phyloP scores from a whole-genome alignment of 139 green algal genomes.

The Astrephomene gubernaculifera region DNA sequence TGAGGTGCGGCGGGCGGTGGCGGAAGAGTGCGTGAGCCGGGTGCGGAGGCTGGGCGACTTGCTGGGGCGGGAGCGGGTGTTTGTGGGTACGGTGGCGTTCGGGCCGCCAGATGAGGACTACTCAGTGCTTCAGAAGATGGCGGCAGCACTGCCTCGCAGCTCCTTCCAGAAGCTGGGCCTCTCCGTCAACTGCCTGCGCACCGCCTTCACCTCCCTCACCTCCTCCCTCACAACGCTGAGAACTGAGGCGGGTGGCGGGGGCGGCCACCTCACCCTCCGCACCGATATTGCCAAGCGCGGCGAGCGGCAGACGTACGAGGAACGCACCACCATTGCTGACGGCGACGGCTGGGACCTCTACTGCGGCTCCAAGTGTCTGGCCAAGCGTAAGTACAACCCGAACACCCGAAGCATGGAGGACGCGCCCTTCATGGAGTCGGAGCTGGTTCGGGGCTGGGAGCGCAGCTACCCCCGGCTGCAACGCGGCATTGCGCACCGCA shows the following conservation, averaged over 20 bases:
- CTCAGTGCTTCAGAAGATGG: conserved; percentile 52
- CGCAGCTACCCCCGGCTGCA: background rate
- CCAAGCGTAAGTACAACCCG: conserved; percentile 16
- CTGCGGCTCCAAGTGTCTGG: background rate
- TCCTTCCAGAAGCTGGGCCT: conserved; percentile 62
- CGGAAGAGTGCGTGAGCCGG: conserved; percentile 22
- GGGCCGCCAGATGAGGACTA: conserved; percentile 45
- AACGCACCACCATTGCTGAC: background rate
- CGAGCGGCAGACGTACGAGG: conserved; percentile 5
- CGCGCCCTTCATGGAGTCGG: background rate
- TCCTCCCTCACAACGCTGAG: conserved; percentile 44
- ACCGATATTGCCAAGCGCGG: conserved; percentile 13
- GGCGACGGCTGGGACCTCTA: conserved; percentile 20
- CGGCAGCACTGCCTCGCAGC: conserved; percentile 31
- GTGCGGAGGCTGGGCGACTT: conserved; percentile 43
- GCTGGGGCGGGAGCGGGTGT: conserved; percentile 52
- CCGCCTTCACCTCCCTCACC: conserved; percentile 53
- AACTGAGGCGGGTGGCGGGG: background rate
- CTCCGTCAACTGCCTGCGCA: conserved; percentile 38
- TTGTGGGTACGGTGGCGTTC: conserved; percentile 53
- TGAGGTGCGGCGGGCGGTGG: background rate
- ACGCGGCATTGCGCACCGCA: conserved; percentile 27
- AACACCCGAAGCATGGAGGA: background rate
- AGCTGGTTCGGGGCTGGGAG: too few relatives aligned
- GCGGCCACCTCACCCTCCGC: conserved; percentile 8